A percentile compares a stretch with the other conserved stretches of the same genome.
These are phyloP conservation scores for Bryoglossum gracile DNA, from an alignment of 495 filamentous ascomycete genomes.

Conservation along the genomic window DNA sequence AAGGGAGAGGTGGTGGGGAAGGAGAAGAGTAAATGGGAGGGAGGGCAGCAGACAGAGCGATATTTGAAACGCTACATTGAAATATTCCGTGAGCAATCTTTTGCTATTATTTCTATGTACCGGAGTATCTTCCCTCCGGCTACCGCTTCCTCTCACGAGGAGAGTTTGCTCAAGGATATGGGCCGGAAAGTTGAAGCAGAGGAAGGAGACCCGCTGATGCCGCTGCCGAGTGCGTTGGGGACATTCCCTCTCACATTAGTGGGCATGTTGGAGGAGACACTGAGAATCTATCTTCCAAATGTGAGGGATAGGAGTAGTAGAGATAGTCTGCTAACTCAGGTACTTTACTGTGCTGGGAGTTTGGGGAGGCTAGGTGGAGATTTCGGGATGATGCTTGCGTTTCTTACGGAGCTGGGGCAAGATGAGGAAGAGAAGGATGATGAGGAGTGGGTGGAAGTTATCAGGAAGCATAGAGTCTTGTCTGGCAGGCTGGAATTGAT, in stretches of 20 bases:
- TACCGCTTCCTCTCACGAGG: constrained; percentile 26
- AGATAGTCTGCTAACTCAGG: constrained; percentile 88
- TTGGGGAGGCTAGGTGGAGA: constrained; percentile 87
- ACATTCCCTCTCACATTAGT: constrained; percentile 87
- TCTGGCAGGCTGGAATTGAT: constrained; percentile 83
- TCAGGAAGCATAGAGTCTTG: constrained; percentile 81
- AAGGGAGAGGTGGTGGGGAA: constrained; percentile 11
- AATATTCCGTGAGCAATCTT: constrained; percentile 96
- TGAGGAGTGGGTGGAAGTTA: constrained; percentile 83
- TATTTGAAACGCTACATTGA: constrained; percentile 96
- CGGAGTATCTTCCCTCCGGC: constrained; percentile 71
- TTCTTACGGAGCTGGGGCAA: constrained; percentile 51
- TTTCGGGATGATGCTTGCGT: constrained; percentile 80
- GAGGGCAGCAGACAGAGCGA: constrained; percentile 86
- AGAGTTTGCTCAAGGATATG: constrained; percentile 16
- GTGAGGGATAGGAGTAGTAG: constrained; percentile 69
- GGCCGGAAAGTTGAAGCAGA: constrained; percentile 22
- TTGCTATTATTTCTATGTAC: constrained; percentile 89
- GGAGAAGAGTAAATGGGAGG: constrained; percentile 48
- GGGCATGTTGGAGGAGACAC: constrained; percentile 68
- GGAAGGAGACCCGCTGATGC: constrained; percentile 51
- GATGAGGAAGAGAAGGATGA: constrained; percentile 47
- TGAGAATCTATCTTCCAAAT: constrained; percentile 74
- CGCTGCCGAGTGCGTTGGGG: constrained; percentile 67
- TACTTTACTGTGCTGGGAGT: constrained; percentile 92